These are phyloP conservation scores for Euphrasia confusa DNA, from an alignment of 257 asterid genomes.

Conservation along the genomic window DNA sequence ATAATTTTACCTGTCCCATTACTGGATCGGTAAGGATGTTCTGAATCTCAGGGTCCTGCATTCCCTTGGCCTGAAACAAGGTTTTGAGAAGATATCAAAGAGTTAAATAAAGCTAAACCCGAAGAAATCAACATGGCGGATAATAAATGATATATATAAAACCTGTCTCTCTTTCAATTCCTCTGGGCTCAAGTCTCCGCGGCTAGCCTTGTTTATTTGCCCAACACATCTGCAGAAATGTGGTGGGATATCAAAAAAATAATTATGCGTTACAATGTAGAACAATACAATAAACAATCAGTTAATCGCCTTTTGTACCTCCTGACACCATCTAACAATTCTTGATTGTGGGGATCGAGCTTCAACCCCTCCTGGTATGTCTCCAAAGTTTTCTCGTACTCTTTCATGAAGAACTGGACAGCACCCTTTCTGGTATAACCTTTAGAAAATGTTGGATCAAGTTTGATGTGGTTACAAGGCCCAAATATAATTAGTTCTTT, in stretches of 20 bases:
- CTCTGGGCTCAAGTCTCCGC: constrained; percentile 88
- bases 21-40: constrained; percentile 90
- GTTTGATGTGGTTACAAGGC: no score
- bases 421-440: constrained; percentile 94
- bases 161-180: constrained; percentile 99
- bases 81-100: neutral
- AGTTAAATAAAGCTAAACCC: neutral
- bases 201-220: constrained; percentile 83
- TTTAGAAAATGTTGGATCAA: constrained; percentile 73
- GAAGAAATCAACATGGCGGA: no score
- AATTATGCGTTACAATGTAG: neutral
- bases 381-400: constrained; percentile 78
- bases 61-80: constrained; percentile 63
- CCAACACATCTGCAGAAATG: constrained; percentile 59
- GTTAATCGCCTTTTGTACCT: constrained; percentile 36
- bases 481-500: no score
- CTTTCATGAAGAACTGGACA: constrained; percentile 83
- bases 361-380: constrained; percentile 89
- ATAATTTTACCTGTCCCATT: constrained; percentile 88
- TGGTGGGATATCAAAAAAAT: neutral
- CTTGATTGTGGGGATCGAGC: constrained; percentile 73
- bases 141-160: neutral
- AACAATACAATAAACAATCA: neutral
- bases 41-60: constrained; percentile 97
- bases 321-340: constrained; percentile 74